Conservation (phyloP, 768 basidiomycete species). For the Mycena olivaceomarginata region DNA sequence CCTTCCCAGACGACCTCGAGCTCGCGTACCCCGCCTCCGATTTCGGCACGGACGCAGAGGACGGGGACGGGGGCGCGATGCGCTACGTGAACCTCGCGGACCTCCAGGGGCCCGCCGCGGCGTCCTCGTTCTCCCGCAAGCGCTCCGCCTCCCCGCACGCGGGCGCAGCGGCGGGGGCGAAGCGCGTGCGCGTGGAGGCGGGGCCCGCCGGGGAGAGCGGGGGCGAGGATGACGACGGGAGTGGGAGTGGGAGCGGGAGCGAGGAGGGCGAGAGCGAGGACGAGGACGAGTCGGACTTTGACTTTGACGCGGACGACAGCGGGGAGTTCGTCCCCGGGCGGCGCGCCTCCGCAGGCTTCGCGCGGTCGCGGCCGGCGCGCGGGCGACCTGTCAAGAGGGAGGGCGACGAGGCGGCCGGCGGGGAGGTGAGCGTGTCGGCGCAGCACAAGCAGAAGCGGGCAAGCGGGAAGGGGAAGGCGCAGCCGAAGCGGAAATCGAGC, state of each 20-base stretch:
- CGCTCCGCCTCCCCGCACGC: too few relatives aligned
- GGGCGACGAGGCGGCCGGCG: not conserved
- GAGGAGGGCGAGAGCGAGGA: not conserved
- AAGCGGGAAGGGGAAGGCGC: not conserved
- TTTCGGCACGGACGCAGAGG: not conserved
- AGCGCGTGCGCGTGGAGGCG: not conserved
- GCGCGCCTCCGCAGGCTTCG: not conserved
- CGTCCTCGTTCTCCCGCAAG: not conserved
- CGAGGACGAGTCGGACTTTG: conserved; percentile 17
- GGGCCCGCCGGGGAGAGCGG: not conserved
- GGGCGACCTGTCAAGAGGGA: too few relatives aligned
- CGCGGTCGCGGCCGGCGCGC: too few relatives aligned
- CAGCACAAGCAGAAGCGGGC: not conserved
- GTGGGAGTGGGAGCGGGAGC: too few relatives aligned
- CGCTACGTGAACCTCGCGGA: conserved; percentile 41
- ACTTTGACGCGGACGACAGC: conserved; percentile 34
- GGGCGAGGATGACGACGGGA: not conserved
- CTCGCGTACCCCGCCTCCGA: conserved; percentile 19
- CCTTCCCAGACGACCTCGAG: not conserved
- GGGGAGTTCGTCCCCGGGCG: conserved; percentile 42
- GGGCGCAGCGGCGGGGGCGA: not conserved
- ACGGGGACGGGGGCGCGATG: not conserved
- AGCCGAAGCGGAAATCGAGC: conserved; percentile 9
- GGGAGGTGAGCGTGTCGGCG: not conserved
- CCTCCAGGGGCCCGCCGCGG: not conserved